phyloP scores from a whole-genome alignment of 805 yeast species.

The Yarrowia phangngaensis region DNA sequence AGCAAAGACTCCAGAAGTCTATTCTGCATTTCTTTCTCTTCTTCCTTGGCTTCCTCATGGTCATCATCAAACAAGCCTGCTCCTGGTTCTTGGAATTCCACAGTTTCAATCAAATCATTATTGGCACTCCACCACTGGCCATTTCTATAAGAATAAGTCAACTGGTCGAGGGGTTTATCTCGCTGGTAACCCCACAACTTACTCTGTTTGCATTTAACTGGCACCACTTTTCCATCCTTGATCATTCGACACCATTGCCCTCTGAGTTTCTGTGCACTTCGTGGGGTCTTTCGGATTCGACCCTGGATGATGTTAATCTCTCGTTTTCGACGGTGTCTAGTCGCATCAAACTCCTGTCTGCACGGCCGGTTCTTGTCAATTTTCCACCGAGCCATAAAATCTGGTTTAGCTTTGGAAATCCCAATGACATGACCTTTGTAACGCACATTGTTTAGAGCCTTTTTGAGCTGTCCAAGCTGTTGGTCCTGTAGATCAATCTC shows the following conservation, averaged over 20 bases:
- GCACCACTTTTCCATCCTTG: conserved; percentile 49
- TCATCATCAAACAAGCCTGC: conserved; percentile 31
- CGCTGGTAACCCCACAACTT: conserved; percentile 91
- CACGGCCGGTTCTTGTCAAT: conserved; percentile 38
- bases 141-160: conserved; percentile 58
- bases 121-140: conserved; percentile 78
- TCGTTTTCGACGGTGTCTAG: conserved; percentile 33
- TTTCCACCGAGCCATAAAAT: conserved; percentile 51
- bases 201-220: conserved; percentile 59
- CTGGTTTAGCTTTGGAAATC: conserved; percentile 60
- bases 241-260: conserved; percentile 59
- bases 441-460: conserved; percentile 62
- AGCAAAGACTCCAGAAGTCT: conserved; percentile 50
- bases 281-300: conserved; percentile 53
- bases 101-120: conserved; percentile 70
- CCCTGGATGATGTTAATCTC: conserved; percentile 50
- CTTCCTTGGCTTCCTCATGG: conserved; percentile 34
- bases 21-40: conserved; percentile 42
- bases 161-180: conserved; percentile 55
- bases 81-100: conserved; percentile 31
- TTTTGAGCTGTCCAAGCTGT: conserved; percentile 49
- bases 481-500: conserved; percentile 52
- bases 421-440: conserved; percentile 69
- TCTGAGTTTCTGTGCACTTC: conserved; percentile 47
- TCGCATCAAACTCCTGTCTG: conserved; percentile 33